These are phyloP conservation scores for Mucor saturninus DNA, from an alignment of 371 early-diverging fungal genomes.

Conservation along the genomic window DNA sequence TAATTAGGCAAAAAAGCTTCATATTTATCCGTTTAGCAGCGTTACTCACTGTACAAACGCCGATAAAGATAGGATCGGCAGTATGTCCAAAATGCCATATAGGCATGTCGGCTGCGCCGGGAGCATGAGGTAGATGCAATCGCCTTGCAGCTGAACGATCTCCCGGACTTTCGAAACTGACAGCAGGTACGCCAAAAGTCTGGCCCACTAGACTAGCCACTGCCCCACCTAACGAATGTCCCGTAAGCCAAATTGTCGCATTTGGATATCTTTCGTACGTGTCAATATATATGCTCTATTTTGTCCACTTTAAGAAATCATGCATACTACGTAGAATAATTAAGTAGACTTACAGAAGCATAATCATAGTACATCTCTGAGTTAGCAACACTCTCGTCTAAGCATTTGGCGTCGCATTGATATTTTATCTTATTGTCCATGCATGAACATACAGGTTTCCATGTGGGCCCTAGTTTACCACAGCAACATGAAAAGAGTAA, in stretches of 20 bases:
- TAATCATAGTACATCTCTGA: slow-evolving; percentile 82
- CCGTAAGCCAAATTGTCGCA: slow-evolving; percentile 84
- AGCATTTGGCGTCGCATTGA: slow-evolving; percentile 69
- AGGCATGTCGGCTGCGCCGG: slow-evolving; percentile 59
- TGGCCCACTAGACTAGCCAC: slow-evolving; percentile 81
- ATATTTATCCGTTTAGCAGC: neutral
- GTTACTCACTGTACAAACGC: slow-evolving; percentile 73
- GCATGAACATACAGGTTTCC: slow-evolving; percentile 90
- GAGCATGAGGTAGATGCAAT: slow-evolving; percentile 75
- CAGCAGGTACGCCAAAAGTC: slow-evolving; percentile 85
- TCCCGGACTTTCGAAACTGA: slow-evolving; percentile 90
- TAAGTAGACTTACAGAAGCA: slow-evolving; percentile 62
- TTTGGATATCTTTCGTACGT: slow-evolving; percentile 69
- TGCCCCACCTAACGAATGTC: slow-evolving; percentile 95
- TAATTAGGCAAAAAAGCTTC: too few species aligned
- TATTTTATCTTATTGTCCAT: slow-evolving; percentile 50
- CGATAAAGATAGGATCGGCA: slow-evolving; percentile 93
- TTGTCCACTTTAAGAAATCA: too few species aligned
- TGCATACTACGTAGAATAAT: too few species aligned
- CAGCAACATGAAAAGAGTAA: slow-evolving; percentile 97
- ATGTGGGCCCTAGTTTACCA: slow-evolving; percentile 82
- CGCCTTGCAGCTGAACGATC: slow-evolving; percentile 81
- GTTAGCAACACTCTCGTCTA: slow-evolving; percentile 62
- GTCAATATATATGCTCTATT: slow-evolving; percentile 47
- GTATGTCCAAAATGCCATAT: slow-evolving; percentile 94